Base-by-base conservation (phyloP, 805 yeast species). In the Lachancea quebecensis region DNA sequence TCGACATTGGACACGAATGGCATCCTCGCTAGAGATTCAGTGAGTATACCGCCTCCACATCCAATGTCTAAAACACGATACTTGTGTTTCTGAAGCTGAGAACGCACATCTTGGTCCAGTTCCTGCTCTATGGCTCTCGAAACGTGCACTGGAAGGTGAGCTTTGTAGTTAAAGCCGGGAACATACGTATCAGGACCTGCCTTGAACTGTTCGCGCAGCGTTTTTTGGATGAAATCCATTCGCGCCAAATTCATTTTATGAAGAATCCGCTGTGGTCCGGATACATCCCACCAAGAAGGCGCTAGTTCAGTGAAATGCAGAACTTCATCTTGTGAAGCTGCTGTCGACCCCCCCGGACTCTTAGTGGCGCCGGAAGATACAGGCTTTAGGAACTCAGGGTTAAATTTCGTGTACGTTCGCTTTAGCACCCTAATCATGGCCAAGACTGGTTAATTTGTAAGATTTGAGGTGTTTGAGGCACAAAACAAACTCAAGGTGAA, bases 241-340 rank as follows among this genome's bases (percentile, higher is more conserved):
- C 99, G 70, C 43, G 87, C 71, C 41, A 87, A 70, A 62, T 93
- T 93, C 99, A 93, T 91, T 66, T 89, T 85, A 66, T 93, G 98
- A 36, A 93, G 73, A 45, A 93, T 86, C 34, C 99, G 70, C 61
- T 93, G 98, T 1, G 97, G 84, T 0, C 99, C 99, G 51, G 81
- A 67, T 11, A 85, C 80, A 56, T 93, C 96, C 99, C 99, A 93
- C 99, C 99, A 93, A n/a, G 87, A 66, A n/a, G 83, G 72, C 1
- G 99, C 99, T 38, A 93, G 71, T 30, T 82, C 78, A 54, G 85
- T 80, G 66, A 93, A 93, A 64, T 93, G 98, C 9, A 74, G 66
- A 62, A 82, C 71, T 60, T 91, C 98, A 5, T 80, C 78, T 7
- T 67, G 68, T 2, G 65, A 55, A 21, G 42, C 31, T 25, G 50